phyloP scores from a whole-genome alignment of 768 basidiomycete genomes.

The Chalciporus piperatus region DNA sequence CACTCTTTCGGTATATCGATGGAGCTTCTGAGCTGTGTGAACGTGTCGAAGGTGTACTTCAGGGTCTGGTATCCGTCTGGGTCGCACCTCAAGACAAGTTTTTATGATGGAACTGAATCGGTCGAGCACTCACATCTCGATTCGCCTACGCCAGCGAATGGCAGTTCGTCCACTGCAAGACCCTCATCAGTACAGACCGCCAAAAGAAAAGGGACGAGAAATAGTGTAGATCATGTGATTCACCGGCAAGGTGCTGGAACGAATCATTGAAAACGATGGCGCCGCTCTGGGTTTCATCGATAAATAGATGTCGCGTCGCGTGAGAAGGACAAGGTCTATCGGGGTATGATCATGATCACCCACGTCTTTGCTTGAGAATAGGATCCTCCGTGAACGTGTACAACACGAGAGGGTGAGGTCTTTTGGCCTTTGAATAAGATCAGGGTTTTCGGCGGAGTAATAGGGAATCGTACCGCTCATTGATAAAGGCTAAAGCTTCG shows the following conservation, averaged over 20 bases:
- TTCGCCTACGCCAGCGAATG: constrained; percentile 56
- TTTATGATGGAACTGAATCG: neutral
- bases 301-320: constrained; percentile 37
- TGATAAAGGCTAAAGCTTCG: constrained; percentile 55
- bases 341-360: neutral
- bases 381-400: constrained; percentile 61
- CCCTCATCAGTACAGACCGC: neutral
- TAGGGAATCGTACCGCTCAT: constrained; percentile 39
- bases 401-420: constrained; percentile 57
- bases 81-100: neutral
- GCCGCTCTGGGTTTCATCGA: constrained; percentile 56
- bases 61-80: constrained; percentile 54
- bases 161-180: constrained; percentile 37
- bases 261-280: constrained; percentile 58
- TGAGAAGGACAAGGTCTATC: constrained; percentile 2
- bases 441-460: neutral
- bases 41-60: constrained; percentile 54
- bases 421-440: constrained; percentile 22
- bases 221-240: constrained; percentile 9
- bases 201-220: neutral
- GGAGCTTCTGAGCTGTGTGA: constrained; percentile 47
- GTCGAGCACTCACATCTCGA: constrained; percentile 53
- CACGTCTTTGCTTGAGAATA: constrained; percentile 37
- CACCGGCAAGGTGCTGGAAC: constrained; percentile 51
- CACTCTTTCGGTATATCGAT: constrained; percentile 60